Conservation (phyloP, 2,329 filamentous ascomycete species). For the Cladophialophora yegresii region DNA sequence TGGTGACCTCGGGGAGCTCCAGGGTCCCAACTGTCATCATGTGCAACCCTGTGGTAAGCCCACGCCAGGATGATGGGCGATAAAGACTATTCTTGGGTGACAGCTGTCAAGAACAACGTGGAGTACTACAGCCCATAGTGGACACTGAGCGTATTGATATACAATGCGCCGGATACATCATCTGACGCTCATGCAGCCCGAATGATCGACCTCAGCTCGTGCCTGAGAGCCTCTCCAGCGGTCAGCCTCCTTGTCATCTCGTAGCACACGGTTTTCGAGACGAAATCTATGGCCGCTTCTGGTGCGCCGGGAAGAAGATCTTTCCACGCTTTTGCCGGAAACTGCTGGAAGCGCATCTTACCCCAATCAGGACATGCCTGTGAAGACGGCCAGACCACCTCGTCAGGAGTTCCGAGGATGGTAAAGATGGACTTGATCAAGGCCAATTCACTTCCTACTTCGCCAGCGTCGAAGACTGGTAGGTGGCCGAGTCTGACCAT, state of each 20-base stretch:
- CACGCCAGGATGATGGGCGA: neutral
- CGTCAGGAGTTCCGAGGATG: conserved; percentile 81
- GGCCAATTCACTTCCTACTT: conserved; percentile 87
- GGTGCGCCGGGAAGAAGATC: conserved; percentile 66
- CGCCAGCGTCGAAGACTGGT: conserved; percentile 80
- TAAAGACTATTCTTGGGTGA: neutral
- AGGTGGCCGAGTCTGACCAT: conserved; percentile 58
- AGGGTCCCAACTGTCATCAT: neutral
- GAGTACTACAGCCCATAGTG: neutral
- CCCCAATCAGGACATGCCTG: conserved; percentile 78
- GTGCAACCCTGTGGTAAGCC: neutral
- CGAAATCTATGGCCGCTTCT: conserved; percentile 63
- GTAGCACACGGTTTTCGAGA: conserved; percentile 69
- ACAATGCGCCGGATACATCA: neutral
- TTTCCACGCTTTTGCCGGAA: conserved; percentile 68
- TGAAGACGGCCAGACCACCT: conserved; percentile 71
- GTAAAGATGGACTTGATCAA: conserved; percentile 91
- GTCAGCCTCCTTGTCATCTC: conserved; percentile 68
- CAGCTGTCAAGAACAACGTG: conserved; percentile 4
- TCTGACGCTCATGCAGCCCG: neutral
- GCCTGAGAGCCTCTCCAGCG: conserved; percentile 48
- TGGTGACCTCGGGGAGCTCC: neutral
- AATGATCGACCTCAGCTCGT: conserved; percentile 10
- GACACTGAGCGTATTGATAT: neutral
- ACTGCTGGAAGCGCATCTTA: conserved; percentile 76